Percentiles rank a stretch among this genome's conserved stretches.
These are phyloP conservation scores for Aechmea fasciata DNA, from an alignment of 176 grass and related monocot species.

Conservation along the genomic window DNA sequence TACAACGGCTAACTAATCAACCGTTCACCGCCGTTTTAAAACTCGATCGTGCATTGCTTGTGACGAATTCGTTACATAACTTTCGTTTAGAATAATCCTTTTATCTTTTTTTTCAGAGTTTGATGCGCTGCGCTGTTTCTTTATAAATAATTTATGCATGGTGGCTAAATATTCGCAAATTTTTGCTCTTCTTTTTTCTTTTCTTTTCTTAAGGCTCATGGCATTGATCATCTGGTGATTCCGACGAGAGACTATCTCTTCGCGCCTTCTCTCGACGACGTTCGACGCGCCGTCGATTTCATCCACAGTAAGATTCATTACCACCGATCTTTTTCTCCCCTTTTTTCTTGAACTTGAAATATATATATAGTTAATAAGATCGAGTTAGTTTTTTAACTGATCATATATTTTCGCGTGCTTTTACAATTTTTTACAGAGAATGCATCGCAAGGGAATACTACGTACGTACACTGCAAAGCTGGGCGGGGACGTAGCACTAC, in stretches of 20 bases:
- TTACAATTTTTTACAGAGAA: constrained; percentile 38
- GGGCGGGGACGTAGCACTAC: constrained; percentile 95
- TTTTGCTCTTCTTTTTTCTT: constrained; percentile 6
- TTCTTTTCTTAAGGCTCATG: constrained; percentile 38
- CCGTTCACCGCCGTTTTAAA: too few relatives aligned
- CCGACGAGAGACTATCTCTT: constrained; percentile 93
- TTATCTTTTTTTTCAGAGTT: too few relatives aligned
- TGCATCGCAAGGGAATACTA: constrained; percentile 41
- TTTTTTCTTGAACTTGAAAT: neutral
- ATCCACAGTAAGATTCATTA: constrained; percentile 61
- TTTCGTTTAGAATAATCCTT: too few relatives aligned
- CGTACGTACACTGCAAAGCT: constrained; percentile 99
- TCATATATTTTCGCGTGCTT: too few relatives aligned
- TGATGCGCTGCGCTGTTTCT: too few relatives aligned
- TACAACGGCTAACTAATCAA: too few relatives aligned
- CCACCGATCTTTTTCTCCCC: neutral
- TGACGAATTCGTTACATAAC: too few relatives aligned
- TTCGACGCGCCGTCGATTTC: constrained; percentile 71
- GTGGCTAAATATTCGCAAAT: neutral
- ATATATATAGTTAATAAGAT: too few relatives aligned
- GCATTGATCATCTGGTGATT: constrained; percentile 84
- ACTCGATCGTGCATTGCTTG: too few relatives aligned
- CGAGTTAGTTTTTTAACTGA: too few relatives aligned
- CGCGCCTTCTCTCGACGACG: constrained; percentile 65
- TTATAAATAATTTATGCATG: too few relatives aligned